Base-by-base conservation (phyloP, 208 protist species). In the Acanthamoeba triangularis region DNA sequence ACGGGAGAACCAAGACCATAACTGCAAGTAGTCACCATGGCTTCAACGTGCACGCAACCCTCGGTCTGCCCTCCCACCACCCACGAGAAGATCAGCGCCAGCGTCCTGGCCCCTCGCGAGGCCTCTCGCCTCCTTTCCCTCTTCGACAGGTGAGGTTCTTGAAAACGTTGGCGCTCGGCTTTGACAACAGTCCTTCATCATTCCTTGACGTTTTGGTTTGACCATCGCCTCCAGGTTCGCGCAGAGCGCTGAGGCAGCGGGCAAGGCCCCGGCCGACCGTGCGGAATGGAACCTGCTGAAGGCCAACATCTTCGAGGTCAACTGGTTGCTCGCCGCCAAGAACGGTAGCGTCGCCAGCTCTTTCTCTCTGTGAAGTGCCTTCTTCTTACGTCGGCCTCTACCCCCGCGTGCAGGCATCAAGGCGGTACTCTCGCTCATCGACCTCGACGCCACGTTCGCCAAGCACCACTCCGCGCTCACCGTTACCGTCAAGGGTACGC, bases 201-300 rank as follows among this genome's bases (percentile, higher is more conserved):
- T 52, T 85, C 28, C 13, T 20, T 16, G 6, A 5, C 1, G 13
- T 49, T 78, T 28, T 44, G 23, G 1, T 69, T 69, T 69, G 20
- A 11, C 8, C 28, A 3, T n/a, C 35, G 30, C n/a, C 35, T 20
- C 10, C 41, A 88, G 80, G 80, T 88, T 88, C 33, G 28, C 10
- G 10, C 37, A 47, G 49, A 41, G 6, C n/a, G 80, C 49, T 49
- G 33, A 56, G 41, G 10, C 20, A 18, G n/a, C 18, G 14, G n/a
- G 25, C n/a, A 63, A 33, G 33, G 28, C 23, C 2, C n/a, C 28
- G 7, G 49, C 8, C 33, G 80, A n/a, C 6, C 80, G 80, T 13
- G 80, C 80, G 7, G 80, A 88, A 49, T 88, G 80, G 80, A 41
- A 88, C 80, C n/a, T 88, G 49, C 80, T 88, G n/a, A n/a, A 63